Evolutionary conservation across 169 alveolate genomes (phyloP).

Genomic region (Eimeria sp.): DNA sequence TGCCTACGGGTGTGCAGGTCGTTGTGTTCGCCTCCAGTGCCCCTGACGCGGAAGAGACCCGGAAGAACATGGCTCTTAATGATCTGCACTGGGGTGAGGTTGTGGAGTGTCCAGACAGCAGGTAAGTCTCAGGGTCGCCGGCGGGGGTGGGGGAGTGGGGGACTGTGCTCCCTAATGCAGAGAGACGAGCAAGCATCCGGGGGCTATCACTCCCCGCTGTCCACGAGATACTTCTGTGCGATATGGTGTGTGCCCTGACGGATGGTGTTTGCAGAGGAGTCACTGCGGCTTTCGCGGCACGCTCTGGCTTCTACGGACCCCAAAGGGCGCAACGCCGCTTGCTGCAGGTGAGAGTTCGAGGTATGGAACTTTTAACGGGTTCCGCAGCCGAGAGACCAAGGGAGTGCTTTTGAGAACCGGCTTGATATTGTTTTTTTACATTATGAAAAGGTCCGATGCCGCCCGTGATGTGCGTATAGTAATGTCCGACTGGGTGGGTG

Average conservation of each 20-base stretch:
- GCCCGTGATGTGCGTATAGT: background rate
- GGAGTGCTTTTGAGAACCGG: background rate
- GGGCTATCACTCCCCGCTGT: background rate
- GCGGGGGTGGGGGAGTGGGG: background rate
- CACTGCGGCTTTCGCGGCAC: slow-evolving; percentile 39
- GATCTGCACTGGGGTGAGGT: slow-evolving; percentile 17
- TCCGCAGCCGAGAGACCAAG: background rate
- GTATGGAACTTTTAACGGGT: background rate
- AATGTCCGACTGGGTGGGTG: background rate
- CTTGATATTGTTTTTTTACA: background rate
- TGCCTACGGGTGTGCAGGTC: slow-evolving; percentile 35
- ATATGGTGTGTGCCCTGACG: background rate
- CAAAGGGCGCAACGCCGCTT: background rate
- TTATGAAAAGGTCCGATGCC: background rate
- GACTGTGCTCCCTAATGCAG: background rate
- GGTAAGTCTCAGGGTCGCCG: background rate
- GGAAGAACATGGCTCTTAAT: slow-evolving; percentile 18
- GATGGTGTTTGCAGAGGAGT: slow-evolving; percentile 30
- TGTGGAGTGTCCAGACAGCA: slow-evolving; percentile 55
- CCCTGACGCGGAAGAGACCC: slow-evolving; percentile 52
- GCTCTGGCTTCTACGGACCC: background rate
- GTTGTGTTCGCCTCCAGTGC: slow-evolving; percentile 35
- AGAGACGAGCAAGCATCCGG: background rate
- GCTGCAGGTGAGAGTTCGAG: slow-evolving; percentile 1
- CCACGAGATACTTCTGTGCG: background rate